Conservation (phyloP, 2,329 filamentous ascomycete genomes). For the Chaetomiaceae sp. region DNA sequence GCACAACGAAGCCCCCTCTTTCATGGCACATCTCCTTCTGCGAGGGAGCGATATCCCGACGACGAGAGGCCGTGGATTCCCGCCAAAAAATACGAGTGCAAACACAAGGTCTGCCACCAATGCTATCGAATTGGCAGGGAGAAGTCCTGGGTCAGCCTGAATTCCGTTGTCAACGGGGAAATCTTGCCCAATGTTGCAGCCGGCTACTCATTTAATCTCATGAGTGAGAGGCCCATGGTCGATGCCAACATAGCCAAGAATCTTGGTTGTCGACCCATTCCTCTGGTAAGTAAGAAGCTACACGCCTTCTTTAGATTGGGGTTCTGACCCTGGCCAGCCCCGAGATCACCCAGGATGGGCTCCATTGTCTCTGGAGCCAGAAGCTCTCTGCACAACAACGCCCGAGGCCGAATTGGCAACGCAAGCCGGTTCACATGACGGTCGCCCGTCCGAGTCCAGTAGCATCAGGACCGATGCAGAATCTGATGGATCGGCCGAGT, state of each 20-base stretch:
- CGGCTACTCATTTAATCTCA: conserved; percentile 50
- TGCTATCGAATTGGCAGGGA: conserved; percentile 44
- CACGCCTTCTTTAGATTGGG: too few species aligned
- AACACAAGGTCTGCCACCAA: conserved; percentile 45
- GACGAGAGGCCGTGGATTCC: conserved; percentile 25
- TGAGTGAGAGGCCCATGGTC: conserved; percentile 41
- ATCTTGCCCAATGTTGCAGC: conserved; percentile 46
- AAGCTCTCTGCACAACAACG: too few species aligned
- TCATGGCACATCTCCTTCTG: neutral
- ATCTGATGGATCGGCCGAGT: too few species aligned
- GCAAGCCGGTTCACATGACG: neutral
- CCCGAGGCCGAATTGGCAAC: neutral
- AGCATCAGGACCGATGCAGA: too few species aligned
- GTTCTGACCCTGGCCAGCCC: conserved; percentile 16
- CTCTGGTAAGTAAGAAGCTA: conserved; percentile 32
- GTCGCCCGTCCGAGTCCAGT: too few species aligned
- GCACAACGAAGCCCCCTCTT: conserved; percentile 15
- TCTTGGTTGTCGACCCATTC: conserved; percentile 38
- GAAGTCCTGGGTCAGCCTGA: conserved; percentile 47
- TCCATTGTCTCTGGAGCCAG: neutral
- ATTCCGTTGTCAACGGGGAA: conserved; percentile 47
- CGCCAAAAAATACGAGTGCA: conserved; percentile 41
- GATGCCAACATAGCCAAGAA: conserved; percentile 37
- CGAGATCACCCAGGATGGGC: conserved; percentile 7
- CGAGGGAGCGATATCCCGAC: conserved; percentile 17